Evolutionary conservation across 78 protist genomes (phyloP).

Genomic region (Monosiga brevicollis): DNA sequence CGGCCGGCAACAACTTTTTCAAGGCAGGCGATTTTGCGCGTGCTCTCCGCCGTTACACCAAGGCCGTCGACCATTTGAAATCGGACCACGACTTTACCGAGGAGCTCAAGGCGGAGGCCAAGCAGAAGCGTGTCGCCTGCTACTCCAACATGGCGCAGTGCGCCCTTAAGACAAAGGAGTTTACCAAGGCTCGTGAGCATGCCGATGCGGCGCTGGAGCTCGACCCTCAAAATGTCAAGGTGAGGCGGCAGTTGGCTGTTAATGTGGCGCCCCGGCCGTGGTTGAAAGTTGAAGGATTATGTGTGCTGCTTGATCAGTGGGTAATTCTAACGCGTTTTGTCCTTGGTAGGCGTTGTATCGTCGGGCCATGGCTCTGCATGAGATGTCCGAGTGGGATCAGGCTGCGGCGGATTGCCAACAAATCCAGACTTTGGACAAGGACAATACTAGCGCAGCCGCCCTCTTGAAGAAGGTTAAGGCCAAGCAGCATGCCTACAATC

Average conservation of each 20-base stretch:
- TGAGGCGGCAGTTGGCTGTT: not conserved
- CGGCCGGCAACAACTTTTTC: not conserved
- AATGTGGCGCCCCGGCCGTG: no score
- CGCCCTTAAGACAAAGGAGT: not conserved
- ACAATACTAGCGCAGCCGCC: no score
- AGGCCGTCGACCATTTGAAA: not conserved
- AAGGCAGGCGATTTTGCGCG: not conserved
- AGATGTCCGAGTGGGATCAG: not conserved
- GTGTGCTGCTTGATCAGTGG: slow-evolving; percentile 2
- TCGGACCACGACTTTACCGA: not conserved
- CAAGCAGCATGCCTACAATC: no score
- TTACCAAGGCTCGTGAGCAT: not conserved
- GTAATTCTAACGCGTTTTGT: not conserved
- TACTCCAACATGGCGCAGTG: not conserved
- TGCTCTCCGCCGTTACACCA: not conserved
- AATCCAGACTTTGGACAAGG: no score
- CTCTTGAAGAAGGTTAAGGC: no score
- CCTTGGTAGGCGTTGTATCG: not conserved
- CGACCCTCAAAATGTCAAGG: not conserved
- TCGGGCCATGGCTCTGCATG: not conserved
- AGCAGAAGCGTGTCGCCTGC: not conserved
- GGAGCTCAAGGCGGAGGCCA: not conserved
- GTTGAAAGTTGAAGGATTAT: not conserved
- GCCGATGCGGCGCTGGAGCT: not conserved
- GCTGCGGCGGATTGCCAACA: no score